These are phyloP conservation scores for Hypoxylon sp. DNA, from an alignment of 2,329 filamentous ascomycete genomes.

Conservation along the genomic window DNA sequence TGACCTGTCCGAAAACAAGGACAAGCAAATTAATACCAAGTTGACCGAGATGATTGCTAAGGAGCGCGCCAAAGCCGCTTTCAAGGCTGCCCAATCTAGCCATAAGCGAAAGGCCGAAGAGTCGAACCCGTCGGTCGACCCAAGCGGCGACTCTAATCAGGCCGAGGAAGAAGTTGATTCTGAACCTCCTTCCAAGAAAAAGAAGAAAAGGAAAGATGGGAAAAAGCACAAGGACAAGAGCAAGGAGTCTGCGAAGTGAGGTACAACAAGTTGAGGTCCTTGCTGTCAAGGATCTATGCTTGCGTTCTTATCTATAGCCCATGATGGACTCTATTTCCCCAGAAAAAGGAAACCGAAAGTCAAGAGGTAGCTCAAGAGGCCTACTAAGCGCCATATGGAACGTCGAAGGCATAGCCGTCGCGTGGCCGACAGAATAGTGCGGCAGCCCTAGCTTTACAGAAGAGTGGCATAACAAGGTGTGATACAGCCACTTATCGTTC, in stretches of 20 bases:
- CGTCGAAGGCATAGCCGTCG: not conserved
- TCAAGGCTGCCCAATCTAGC: slow-evolving; percentile 52
- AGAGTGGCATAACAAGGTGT: not conserved
- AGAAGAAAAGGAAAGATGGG: slow-evolving; percentile 46
- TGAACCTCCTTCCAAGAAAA: slow-evolving; percentile 55
- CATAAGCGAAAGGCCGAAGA: slow-evolving; percentile 45
- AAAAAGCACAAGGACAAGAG: slow-evolving; percentile 49
- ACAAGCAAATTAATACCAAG: slow-evolving; percentile 60
- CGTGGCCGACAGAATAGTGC: not conserved
- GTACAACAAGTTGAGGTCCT: not conserved
- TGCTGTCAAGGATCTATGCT: not conserved
- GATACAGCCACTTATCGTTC: not conserved
- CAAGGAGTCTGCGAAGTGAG: slow-evolving; percentile 38
- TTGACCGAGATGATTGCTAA: slow-evolving; percentile 64
- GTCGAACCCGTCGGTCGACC: slow-evolving; percentile 27
- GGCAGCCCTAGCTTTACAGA: not conserved
- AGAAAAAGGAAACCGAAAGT: not conserved
- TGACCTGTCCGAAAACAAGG: slow-evolving; percentile 69
- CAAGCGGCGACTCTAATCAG: slow-evolving; percentile 32
- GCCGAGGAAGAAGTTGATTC: slow-evolving; percentile 36
- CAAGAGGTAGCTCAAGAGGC: not conserved
- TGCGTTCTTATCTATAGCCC: not conserved
- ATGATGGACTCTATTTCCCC: not conserved
- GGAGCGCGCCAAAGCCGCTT: slow-evolving; percentile 61
- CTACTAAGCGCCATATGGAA: not conserved